These are phyloP conservation scores for Lasiodiplodia theobromae DNA, from an alignment of 2,329 filamentous ascomycete genomes.

Conservation along the genomic window DNA sequence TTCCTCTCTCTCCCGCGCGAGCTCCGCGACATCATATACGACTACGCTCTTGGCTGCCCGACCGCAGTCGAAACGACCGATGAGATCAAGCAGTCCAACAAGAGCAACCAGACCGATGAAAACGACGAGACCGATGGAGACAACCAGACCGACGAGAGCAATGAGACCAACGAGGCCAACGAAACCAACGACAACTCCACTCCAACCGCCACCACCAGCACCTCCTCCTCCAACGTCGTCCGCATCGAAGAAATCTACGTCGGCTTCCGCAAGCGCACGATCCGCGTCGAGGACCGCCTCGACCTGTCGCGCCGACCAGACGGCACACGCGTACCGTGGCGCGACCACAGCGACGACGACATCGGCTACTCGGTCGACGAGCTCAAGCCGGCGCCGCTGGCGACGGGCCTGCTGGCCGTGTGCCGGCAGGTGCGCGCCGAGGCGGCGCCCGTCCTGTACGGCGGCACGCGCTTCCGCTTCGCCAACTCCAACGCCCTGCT, in stretches of 20 bases:
- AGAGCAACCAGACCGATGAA: not conserved
- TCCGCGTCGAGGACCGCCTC: not conserved
- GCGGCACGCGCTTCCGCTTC: slow-evolving; percentile 39
- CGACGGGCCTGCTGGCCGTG: slow-evolving; percentile 39
- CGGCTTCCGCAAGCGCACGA: not conserved
- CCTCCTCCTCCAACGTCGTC: not conserved
- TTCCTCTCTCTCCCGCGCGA: slow-evolving; percentile 46
- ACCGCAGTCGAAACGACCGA: slow-evolving; percentile 36
- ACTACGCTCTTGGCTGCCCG: slow-evolving; percentile 37
- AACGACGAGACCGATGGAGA: not conserved
- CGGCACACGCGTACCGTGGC: no score
- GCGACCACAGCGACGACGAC: not conserved
- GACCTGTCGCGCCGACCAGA: no score
- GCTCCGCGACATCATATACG: slow-evolving; percentile 46
- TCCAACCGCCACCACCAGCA: not conserved
- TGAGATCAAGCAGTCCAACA: not conserved
- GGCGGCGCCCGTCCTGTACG: slow-evolving; percentile 40
- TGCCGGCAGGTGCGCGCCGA: slow-evolving; percentile 43
- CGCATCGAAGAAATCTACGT: not conserved
- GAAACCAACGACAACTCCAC: not conserved
- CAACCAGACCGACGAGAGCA: slow-evolving; percentile 18
- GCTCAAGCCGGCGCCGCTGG: slow-evolving; percentile 28
- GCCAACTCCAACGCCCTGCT: slow-evolving; percentile 39
- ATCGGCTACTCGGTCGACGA: slow-evolving; percentile 2
- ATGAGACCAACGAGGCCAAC: not conserved